Conservation (phyloP, 1,284 basidiomycete species). For the Ganoderma lingzhi region DNA sequence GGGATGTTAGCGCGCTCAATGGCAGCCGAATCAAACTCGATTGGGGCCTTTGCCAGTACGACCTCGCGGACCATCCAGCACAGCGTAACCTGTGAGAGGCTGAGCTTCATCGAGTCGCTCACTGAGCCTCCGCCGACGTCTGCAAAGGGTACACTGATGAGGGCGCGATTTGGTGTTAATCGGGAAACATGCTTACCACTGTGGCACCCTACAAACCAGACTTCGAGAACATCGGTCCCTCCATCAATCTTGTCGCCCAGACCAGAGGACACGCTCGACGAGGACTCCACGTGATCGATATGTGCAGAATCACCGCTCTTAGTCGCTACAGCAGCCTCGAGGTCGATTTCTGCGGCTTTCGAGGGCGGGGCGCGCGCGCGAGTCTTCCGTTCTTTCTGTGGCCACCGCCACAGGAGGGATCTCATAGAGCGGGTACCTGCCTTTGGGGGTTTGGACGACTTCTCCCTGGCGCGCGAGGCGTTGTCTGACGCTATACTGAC, state of each 20-base stretch:
- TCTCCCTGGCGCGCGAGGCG: constrained; percentile 1
- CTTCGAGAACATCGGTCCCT: constrained; percentile 42
- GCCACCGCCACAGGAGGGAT: constrained; percentile 11
- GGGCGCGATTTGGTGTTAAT: neutral
- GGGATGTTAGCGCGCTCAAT: constrained; percentile 48
- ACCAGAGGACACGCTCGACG: constrained; percentile 2
- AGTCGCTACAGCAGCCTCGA: constrained; percentile 9
- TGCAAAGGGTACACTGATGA: constrained; percentile 35
- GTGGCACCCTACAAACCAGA: constrained; percentile 46
- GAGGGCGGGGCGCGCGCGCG: constrained; percentile 2
- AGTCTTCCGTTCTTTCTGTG: neutral
- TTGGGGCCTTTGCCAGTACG: constrained; percentile 54
- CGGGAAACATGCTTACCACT: constrained; percentile 31
- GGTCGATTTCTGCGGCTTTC: constrained; percentile 11
- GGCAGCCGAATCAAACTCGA: constrained; percentile 56
- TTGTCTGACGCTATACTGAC: neutral
- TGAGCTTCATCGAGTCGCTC: constrained; percentile 48
- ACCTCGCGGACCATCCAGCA: constrained; percentile 78
- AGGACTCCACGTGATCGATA: neutral
- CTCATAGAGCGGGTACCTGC: neutral
- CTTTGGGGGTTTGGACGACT: constrained; percentile 5
- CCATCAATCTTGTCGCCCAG: constrained; percentile 23
- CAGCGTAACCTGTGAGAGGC: constrained; percentile 67
- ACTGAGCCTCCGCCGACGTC: constrained; percentile 76
- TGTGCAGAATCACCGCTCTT: neutral